Base-by-base conservation (phyloP, 1,139 yeast genomes). In the Yamadazyma buinensis region DNA sequence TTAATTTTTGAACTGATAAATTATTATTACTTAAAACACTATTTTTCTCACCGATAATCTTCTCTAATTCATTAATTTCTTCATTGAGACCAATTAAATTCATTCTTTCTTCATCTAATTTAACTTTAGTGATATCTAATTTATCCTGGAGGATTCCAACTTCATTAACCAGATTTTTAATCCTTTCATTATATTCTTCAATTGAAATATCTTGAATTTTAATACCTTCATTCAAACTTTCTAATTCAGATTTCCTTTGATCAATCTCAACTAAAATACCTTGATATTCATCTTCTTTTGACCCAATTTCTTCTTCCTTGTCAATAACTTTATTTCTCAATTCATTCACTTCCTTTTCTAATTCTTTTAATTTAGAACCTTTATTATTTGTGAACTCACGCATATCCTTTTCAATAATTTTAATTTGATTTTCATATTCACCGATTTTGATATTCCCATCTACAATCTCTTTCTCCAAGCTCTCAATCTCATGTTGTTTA, bases 311-410 rank as follows among this genome's bases (percentile, higher is more conserved):
- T 4, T 52, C 50, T 36, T 75, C 79, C 35, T 75, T 64, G 2
- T 60, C 43, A 2, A 46, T 45, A 1, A 81, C 57, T 20, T 58
- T 52, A 11, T 51, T 44, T 14, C 69, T 59, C 31, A 82, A 53
- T 5, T 42, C 31, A 2, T 54, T 51, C 10, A 84, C 66, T 44
- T 84, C 90, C 18, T 55, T 48, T 48, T 80, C 77, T 36, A 94
- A 63, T 45, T 84, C 77, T 36, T 77, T 76, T 39, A 94, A 67
- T 55, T 92, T 94, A 1, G 82, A 75, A 1, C 90, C 87, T 47
- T 88, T 90, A 55, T 94, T 85, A 36, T 65, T 68, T 41, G 76
- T 77, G 55, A 90, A 90, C 47, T 94, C 98, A 34, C 70, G 67
- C 67, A 88, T 85, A 55, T 94, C 98, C 23, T 66, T 72, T 51